Evolutionary conservation across 805 yeast species (phyloP).

Genomic region (Nakazawaea ambrosiae): DNA sequence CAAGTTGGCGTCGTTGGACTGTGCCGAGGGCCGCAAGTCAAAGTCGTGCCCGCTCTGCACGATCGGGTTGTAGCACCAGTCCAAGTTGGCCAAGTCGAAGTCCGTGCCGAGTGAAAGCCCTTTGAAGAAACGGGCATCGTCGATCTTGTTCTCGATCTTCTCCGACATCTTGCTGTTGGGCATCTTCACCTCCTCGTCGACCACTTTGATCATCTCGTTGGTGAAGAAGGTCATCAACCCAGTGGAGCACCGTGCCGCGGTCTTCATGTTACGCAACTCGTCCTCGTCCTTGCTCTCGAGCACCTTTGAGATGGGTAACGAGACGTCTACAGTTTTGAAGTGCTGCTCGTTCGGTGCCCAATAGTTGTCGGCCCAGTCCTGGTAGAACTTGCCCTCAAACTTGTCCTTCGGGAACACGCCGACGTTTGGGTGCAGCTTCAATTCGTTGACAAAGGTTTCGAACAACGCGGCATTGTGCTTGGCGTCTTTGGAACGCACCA

Average conservation of each 20-base stretch:
- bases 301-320: slow-evolving; percentile 44
- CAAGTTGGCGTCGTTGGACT: slow-evolving; percentile 57
- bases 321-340: slow-evolving; percentile 44
- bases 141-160: slow-evolving; percentile 73
- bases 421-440: slow-evolving; percentile 41
- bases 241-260: slow-evolving; percentile 72
- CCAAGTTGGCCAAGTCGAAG: slow-evolving; percentile 69
- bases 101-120: slow-evolving; percentile 52
- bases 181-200: slow-evolving; percentile 79
- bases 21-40: slow-evolving; percentile 79
- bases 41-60: slow-evolving; percentile 83
- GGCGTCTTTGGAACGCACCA: slow-evolving; percentile 76
- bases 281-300: slow-evolving; percentile 75
- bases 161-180: slow-evolving; percentile 70
- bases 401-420: slow-evolving; percentile 74
- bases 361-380: slow-evolving; percentile 57
- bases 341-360: slow-evolving; percentile 28
- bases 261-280: slow-evolving; percentile 57
- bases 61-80: slow-evolving; percentile 93
- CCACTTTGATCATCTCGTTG: slow-evolving; percentile 79
- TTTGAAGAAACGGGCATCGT: slow-evolving; percentile 63
- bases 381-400: slow-evolving; percentile 77
- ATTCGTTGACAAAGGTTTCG: slow-evolving; percentile 41
- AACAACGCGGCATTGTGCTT: slow-evolving; percentile 68
- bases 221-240: slow-evolving; percentile 77